Conservation (phyloP, 176 grass and related monocot species). For the Carex myosuroides region DNA sequence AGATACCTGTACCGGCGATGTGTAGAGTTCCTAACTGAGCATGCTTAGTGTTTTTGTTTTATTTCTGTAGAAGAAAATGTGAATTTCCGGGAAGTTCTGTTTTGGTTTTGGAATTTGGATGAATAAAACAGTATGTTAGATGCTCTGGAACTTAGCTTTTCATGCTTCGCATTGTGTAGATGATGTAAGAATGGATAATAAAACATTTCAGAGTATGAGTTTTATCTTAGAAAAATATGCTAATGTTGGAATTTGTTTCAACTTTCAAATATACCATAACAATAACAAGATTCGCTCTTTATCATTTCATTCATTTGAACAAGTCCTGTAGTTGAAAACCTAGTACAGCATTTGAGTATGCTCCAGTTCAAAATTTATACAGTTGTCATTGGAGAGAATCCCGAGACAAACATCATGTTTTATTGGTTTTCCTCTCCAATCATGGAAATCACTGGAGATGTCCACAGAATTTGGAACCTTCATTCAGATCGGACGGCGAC, state of each 20-base stretch:
- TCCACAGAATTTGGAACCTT: too few species aligned
- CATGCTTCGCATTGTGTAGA: background rate
- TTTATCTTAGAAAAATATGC: background rate
- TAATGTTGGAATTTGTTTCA: background rate
- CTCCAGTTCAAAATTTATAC: too few species aligned
- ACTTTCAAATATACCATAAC: background rate
- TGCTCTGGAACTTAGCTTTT: background rate
- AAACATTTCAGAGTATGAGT: background rate
- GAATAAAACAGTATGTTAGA: conserved; percentile 1
- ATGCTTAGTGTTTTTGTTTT: background rate
- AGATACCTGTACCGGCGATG: background rate
- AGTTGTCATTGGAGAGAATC: too few species aligned
- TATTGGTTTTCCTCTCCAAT: too few species aligned
- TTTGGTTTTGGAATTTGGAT: background rate
- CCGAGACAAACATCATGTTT: too few species aligned
- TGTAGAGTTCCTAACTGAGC: conserved; percentile 1
- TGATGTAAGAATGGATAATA: background rate
- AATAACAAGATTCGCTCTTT: too few species aligned
- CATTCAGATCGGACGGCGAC: too few species aligned
- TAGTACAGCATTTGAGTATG: too few species aligned
- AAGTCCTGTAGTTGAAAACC: too few species aligned
- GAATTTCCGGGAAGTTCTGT: background rate
- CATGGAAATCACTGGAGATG: too few species aligned
- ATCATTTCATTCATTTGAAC: too few species aligned
- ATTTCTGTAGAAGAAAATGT: background rate